Percentiles rank a stretch among this genome's conserved stretches.
phyloP scores from a whole-genome alignment of 1,284 basidiomycete genomes.

The Cutaneotrichosporon sp. region DNA sequence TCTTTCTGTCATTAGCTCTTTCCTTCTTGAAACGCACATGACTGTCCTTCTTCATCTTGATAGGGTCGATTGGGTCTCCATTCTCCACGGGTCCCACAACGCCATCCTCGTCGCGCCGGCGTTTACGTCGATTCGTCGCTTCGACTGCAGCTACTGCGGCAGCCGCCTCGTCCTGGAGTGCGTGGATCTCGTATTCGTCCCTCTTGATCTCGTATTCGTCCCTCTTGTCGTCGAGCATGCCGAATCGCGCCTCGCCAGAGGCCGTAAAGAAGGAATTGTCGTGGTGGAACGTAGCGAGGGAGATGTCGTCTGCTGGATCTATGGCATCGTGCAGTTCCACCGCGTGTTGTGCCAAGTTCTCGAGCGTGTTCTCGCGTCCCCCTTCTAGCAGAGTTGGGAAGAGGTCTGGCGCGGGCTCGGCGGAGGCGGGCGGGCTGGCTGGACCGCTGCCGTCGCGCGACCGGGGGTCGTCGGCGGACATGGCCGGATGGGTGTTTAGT shows the following conservation, averaged over 20 bases:
- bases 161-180: slow-evolving; percentile 1
- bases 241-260: slow-evolving; percentile 11
- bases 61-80: slow-evolving; percentile 32
- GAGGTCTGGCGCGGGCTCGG: slow-evolving; percentile 1
- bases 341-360: slow-evolving; percentile 10
- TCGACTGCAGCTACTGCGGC: background rate
- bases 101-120: slow-evolving; percentile 27
- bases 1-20: slow-evolving; percentile 70
- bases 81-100: slow-evolving; percentile 30
- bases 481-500: background rate
- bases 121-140: slow-evolving; percentile 13
- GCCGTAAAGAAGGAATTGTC: slow-evolving; percentile 11
- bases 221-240: slow-evolving; percentile 4
- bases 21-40: slow-evolving; percentile 38
- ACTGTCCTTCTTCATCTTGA: slow-evolving; percentile 46
- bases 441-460: slow-evolving; percentile 2
- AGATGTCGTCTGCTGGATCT: background rate
- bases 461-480: slow-evolving; percentile 1
- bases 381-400: slow-evolving; percentile 8
- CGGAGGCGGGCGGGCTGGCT: background rate
- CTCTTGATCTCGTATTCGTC: slow-evolving; percentile 1
- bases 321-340: slow-evolving; percentile 10
- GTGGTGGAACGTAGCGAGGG: slow-evolving; percentile 8
- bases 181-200: slow-evolving; percentile 7
- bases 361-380: slow-evolving; percentile 11